These are phyloP conservation scores for Phytophthora podocarpi DNA, from an alignment of 352 stramenopile species.

Conservation along the genomic window DNA sequence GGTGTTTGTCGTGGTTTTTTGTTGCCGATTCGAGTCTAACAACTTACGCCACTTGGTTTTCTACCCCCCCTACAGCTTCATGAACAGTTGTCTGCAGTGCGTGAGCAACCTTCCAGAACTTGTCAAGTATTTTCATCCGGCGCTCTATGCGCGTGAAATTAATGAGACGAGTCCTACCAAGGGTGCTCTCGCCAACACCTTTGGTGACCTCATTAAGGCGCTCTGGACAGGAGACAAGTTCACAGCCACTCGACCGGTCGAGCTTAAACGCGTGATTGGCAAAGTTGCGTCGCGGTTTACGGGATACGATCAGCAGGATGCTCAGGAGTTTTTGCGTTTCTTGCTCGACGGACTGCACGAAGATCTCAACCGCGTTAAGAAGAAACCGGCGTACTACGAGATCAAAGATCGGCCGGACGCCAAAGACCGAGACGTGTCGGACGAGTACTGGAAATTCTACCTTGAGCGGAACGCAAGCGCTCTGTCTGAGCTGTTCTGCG, in stretches of 20 bases:
- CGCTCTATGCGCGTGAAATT: conserved; percentile 49
- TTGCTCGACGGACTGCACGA: conserved; percentile 88
- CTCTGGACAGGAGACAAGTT: conserved; percentile 71
- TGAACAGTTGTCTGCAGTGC: conserved; percentile 90
- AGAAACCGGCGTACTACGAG: conserved; percentile 77
- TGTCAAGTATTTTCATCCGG: conserved; percentile 62
- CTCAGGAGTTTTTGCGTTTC: conserved; percentile 91
- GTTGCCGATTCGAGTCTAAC: neutral
- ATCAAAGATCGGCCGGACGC: conserved; percentile 62
- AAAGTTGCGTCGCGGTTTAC: conserved; percentile 75
- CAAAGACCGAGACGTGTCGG: conserved; percentile 64
- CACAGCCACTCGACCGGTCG: conserved; percentile 54
- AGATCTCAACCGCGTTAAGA: conserved; percentile 80
- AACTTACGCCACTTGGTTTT: neutral
- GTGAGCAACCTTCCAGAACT: conserved; percentile 67
- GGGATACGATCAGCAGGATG: conserved; percentile 90
- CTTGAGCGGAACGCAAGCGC: conserved; percentile 64
- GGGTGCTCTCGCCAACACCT: conserved; percentile 61
- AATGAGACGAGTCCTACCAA: conserved; percentile 67
- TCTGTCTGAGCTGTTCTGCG: conserved; percentile 84
- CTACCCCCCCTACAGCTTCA: conserved; percentile 64
- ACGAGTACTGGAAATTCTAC: conserved; percentile 91
- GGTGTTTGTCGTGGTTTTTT: neutral
- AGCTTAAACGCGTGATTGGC: conserved; percentile 78
- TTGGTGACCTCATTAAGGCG: conserved; percentile 71